Conservation (phyloP, 768 basidiomycete genomes). For the Lyophyllum semitale region DNA sequence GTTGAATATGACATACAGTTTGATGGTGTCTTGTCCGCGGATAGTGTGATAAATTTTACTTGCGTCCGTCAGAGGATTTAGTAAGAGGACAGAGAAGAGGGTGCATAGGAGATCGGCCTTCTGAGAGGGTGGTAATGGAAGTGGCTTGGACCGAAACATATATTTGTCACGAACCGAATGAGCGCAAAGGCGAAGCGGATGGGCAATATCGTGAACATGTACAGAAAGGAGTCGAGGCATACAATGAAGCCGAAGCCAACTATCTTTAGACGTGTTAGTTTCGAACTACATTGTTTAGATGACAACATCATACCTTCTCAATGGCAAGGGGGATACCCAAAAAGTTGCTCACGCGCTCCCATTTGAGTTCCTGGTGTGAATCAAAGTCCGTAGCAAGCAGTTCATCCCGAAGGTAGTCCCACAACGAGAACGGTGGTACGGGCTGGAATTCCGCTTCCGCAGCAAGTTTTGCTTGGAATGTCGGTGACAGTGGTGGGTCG, state of each 20-base stretch:
- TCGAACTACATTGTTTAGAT: slow-evolving; percentile 1
- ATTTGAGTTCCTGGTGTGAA: slow-evolving; percentile 90
- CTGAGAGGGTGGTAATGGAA: slow-evolving; percentile 78
- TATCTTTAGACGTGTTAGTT: slow-evolving; percentile 51
- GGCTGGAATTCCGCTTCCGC: slow-evolving; percentile 16
- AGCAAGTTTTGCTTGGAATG: slow-evolving; percentile 21
- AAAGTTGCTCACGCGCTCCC: slow-evolving; percentile 97
- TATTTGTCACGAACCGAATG: slow-evolving; percentile 54
- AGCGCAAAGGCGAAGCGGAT: slow-evolving; percentile 78
- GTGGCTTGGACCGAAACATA: slow-evolving; percentile 48
- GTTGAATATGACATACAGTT: slow-evolving; percentile 98
- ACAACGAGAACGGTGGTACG: slow-evolving; percentile 70
- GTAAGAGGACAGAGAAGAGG: slow-evolving; percentile 69
- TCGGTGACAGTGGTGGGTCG: slow-evolving; percentile 32
- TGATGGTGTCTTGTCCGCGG: slow-evolving; percentile 97
- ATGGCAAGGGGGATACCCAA: slow-evolving; percentile 88
- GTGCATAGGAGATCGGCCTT: slow-evolving; percentile 91
- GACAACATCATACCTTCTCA: slow-evolving; percentile 76
- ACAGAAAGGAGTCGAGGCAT: slow-evolving; percentile 95
- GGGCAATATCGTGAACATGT: slow-evolving; percentile 96
- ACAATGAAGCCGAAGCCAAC: slow-evolving; percentile 90
- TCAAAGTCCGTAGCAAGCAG: slow-evolving; percentile 92
- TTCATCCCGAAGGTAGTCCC: slow-evolving; percentile 92
- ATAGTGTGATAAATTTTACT: slow-evolving; percentile 99
- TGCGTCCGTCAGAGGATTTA: slow-evolving; percentile 86